Evolutionary conservation across 345 rosid species (phyloP).

Genomic region (Noccaea caerulescens): DNA sequence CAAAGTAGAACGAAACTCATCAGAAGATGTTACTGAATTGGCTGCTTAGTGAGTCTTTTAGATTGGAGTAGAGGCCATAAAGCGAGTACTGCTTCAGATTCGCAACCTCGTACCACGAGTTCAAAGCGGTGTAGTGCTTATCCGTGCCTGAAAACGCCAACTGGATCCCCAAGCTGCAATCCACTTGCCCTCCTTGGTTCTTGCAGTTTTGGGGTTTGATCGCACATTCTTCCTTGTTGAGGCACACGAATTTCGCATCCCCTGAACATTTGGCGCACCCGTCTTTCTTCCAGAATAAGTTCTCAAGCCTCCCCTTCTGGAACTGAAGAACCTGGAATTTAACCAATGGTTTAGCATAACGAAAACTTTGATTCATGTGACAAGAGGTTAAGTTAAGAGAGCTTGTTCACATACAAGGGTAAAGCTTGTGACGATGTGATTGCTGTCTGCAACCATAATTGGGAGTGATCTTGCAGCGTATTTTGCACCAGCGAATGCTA

Average conservation of each 20-base stretch:
- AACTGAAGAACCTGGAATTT: constrained; percentile 80
- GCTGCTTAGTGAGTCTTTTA: constrained; percentile 68
- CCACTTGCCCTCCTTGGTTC: constrained; percentile 69
- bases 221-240: constrained; percentile 86
- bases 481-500: constrained; percentile 96
- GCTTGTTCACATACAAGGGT: constrained; percentile 72
- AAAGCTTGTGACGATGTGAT: constrained; percentile 80
- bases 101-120: constrained; percentile 96
- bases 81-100: constrained; percentile 95
- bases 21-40: constrained; percentile 71
- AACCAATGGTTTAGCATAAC: not conserved
- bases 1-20: constrained; percentile 30
- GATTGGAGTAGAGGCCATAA: constrained; percentile 80
- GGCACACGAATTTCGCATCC: constrained; percentile 65
- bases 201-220: constrained; percentile 68
- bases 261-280: constrained; percentile 85
- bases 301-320: constrained; percentile 88
- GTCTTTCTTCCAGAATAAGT: constrained; percentile 94
- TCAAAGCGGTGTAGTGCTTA: constrained; percentile 78
- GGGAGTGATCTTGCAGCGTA: constrained; percentile 91
- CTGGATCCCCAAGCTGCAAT: constrained; percentile 95
- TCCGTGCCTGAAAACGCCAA: constrained; percentile 97
- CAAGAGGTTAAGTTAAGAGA: not conserved
- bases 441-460: constrained; percentile 77
- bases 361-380: not conserved